A percentile compares a stretch with the other conserved stretches of the same genome.
These are phyloP conservation scores for Trametopsis cervina DNA, from an alignment of 768 basidiomycete genomes.

Conservation along the genomic window DNA sequence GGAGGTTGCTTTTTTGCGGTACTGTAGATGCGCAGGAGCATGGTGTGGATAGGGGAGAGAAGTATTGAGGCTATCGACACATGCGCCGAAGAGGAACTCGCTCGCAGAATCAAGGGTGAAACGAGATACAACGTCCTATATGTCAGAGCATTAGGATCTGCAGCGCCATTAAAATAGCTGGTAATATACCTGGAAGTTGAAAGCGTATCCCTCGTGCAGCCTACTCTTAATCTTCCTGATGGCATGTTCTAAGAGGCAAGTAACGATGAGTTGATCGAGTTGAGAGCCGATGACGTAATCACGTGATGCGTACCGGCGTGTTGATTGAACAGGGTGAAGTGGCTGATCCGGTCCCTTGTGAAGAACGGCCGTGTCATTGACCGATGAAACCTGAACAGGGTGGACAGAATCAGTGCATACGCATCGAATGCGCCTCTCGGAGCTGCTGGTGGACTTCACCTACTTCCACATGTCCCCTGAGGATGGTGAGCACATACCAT, in stretches of 20 bases:
- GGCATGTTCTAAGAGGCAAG: conserved; percentile 14
- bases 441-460: too few relatives aligned
- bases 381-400: conserved; percentile 49
- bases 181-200: conserved; percentile 25
- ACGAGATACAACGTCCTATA: not conserved
- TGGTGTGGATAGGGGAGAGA: conserved; percentile 33
- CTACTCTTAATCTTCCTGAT: conserved; percentile 23
- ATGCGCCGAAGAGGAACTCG: conserved; percentile 42
- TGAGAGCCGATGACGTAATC: too few relatives aligned
- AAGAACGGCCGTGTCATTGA: conserved; percentile 69
- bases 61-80: conserved; percentile 30
- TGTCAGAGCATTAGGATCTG: not conserved
- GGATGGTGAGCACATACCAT: not conserved
- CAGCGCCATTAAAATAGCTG: not conserved
- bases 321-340: conserved; percentile 23
- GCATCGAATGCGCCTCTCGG: too few relatives aligned
- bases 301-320: too few relatives aligned
- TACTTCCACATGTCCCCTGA: conserved; percentile 67
- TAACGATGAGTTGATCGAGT: too few relatives aligned
- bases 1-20: not conserved
- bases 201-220: conserved; percentile 19
- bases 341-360: conserved; percentile 20
- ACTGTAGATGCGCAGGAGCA: conserved; percentile 1
- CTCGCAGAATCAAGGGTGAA: conserved; percentile 39
- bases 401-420: not conserved